These are phyloP conservation scores for Lonicera japonica DNA, from an alignment of 129 eudicot genomes.

Conservation along the genomic window DNA sequence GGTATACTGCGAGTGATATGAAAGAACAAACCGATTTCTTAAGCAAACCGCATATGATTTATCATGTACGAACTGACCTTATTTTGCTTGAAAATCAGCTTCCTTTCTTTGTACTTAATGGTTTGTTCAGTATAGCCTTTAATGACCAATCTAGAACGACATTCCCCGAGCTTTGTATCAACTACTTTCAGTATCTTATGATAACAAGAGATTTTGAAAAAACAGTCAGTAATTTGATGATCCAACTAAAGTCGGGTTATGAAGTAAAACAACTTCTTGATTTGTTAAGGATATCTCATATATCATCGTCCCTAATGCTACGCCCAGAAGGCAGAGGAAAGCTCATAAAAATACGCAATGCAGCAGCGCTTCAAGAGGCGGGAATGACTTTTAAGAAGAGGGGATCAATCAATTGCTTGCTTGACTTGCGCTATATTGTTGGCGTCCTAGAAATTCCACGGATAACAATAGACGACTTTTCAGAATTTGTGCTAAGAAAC, in stretches of 20 bases:
- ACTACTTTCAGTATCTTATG: not conserved
- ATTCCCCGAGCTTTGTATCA: not conserved
- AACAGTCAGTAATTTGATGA: not conserved
- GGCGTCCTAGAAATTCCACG: conserved; percentile 21
- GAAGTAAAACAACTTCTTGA: conserved; percentile 1
- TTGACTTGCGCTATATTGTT: conserved; percentile 6
- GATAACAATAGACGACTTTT: not conserved
- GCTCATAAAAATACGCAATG: not conserved
- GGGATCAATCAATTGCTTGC: conserved; percentile 1
- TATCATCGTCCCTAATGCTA: conserved; percentile 6
- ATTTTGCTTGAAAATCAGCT: conserved; percentile 12
- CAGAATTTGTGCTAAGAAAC: conserved; percentile 16
- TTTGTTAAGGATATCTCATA: conserved; percentile 10
- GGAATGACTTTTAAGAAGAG: conserved; percentile 9
- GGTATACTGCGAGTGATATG: not conserved
- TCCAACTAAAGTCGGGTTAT: not conserved
- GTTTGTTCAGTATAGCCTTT: conserved; percentile 4
- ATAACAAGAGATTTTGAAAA: not conserved
- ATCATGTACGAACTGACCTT: conserved; percentile 4
- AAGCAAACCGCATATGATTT: not conserved
- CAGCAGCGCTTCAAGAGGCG: conserved; percentile 11
- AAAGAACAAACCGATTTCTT: not conserved
- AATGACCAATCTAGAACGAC: not conserved
- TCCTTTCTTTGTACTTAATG: conserved; percentile 14
- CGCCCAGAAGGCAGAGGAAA: not conserved